These are phyloP conservation scores for Chytriomyces sp. DNA, from an alignment of 192 early-diverging fungal species.

Conservation along the genomic window DNA sequence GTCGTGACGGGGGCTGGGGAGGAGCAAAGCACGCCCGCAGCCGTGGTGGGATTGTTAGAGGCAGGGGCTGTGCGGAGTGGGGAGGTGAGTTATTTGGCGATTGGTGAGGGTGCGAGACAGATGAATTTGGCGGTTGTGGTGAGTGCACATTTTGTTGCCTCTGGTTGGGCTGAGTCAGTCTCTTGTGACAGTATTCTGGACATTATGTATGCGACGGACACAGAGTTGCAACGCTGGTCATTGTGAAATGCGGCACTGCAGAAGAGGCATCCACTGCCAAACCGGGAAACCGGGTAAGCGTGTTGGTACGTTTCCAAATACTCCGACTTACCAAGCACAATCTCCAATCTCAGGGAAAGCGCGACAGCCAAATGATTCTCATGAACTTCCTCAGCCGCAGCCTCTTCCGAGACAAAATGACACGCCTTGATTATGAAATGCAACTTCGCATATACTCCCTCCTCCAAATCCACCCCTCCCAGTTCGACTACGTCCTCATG, in stretches of 20 bases:
- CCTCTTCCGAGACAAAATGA: slow-evolving; percentile 85
- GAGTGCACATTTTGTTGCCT: slow-evolving; percentile 4
- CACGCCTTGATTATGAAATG: slow-evolving; percentile 84
- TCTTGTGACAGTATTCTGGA: slow-evolving; percentile 10
- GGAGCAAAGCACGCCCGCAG: slow-evolving; percentile 78
- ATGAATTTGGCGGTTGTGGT: slow-evolving; percentile 84
- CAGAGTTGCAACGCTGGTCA: slow-evolving; percentile 40
- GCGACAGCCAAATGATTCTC: slow-evolving; percentile 93
- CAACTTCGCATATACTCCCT: slow-evolving; percentile 79
- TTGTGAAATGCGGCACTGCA: slow-evolving; percentile 53
- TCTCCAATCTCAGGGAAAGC: slow-evolving; percentile 70
- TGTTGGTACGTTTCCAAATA: neutral
- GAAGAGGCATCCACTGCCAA: slow-evolving; percentile 38
- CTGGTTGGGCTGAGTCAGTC: neutral
- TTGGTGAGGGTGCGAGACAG: slow-evolving; percentile 84
- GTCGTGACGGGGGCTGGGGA: slow-evolving; percentile 87
- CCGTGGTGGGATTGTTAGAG: slow-evolving; percentile 72
- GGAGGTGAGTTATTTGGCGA: slow-evolving; percentile 65
- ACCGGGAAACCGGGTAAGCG: slow-evolving; percentile 38
- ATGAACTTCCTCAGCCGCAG: slow-evolving; percentile 89
- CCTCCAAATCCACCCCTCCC: slow-evolving; percentile 78
- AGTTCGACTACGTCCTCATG: slow-evolving; percentile 60
- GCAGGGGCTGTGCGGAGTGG: slow-evolving; percentile 16
- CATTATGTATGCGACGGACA: slow-evolving; percentile 29
- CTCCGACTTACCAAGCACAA: neutral